Evolutionary conservation across 305 asterid species (phyloP), one percentile per base, ranked within the genome.

Genomic region (Rubia balearica): DNA sequence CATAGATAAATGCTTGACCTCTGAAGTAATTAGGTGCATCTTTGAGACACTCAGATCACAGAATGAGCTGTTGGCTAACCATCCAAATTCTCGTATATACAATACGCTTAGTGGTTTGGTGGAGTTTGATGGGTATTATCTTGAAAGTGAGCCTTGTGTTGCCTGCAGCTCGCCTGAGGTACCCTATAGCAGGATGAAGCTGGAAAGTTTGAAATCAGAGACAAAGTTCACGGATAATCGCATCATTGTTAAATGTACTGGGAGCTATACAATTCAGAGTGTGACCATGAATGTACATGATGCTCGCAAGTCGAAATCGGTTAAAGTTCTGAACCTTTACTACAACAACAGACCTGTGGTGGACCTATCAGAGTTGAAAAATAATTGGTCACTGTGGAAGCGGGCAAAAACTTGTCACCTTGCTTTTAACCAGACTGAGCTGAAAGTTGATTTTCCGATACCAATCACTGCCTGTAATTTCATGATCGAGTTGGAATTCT

Each of bases 131-230:
- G 99, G 99, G 69, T 95, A 95, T 84, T 95, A 95, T 87, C 99
- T 95, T 71, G 99, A 95, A 84, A 95, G 99, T 79, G 99, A 95
- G 80, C 99, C 99, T 73, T 95, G 99, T 86, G 99, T 95, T 79
- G 94, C 98, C 76, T 95, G 99, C 86, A 95, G 99, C 86, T 90
- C 98, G 22, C 99, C 98, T 45, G 99, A 95, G 91, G 98, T 89
- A 69, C 97, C 99, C 22, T 95, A 89, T 75, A 90, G 94, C 81
- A 88, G 96, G 86, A 90, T 92, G 96, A 95, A 95, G 89, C 91
- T 95, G 33, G 99, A 95, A 86, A 95, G 92, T 79, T 80, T 95
- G 81, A 95, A 95, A 77, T 95, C 98, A 49, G 99, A 95, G 82
- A 95, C 98, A 57, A 95, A 92, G 88, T 95, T 92, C 88, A 95